These are phyloP conservation scores for Niebla homalea DNA, from an alignment of 495 filamentous ascomycete species.

Conservation along the genomic window DNA sequence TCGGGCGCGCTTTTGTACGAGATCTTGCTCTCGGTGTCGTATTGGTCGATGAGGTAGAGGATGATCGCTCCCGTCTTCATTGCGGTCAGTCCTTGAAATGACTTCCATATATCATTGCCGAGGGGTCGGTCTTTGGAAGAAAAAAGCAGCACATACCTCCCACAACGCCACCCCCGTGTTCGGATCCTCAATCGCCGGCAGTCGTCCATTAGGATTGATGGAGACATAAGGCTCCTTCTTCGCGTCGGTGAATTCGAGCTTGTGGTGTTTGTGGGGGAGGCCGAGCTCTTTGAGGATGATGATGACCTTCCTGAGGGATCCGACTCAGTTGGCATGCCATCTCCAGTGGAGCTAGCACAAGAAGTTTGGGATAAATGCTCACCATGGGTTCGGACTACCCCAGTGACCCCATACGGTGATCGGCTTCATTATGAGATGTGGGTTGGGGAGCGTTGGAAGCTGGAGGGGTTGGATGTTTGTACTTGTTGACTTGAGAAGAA, in stretches of 20 bases:
- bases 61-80: constrained; percentile 13
- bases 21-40: constrained; percentile 41
- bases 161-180: constrained; percentile 28
- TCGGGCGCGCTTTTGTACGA: constrained; percentile 25
- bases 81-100: not conserved
- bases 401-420: too few relatives aligned
- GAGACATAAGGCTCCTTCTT: constrained; percentile 35
- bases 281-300: constrained; percentile 33
- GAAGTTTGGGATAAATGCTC: too few relatives aligned
- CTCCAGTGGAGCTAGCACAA: too few relatives aligned
- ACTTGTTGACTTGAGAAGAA: too few relatives aligned
- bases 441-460: too few relatives aligned
- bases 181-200: constrained; percentile 29
- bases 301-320: too few relatives aligned
- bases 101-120: not conserved
- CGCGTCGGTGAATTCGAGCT: constrained; percentile 28
- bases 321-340: too few relatives aligned
- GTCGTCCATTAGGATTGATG: constrained; percentile 53
- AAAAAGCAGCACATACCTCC: constrained; percentile 18
- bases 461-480: too few relatives aligned
- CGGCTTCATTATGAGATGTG: too few relatives aligned
- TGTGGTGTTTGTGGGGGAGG: constrained; percentile 20
- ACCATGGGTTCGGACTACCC: too few relatives aligned
- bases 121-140: not conserved
- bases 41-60: constrained; percentile 42